A percentile compares a stretch with the other conserved stretches of the same genome.
Conservation (phyloP, 495 filamentous ascomycete species). For the Annulohypoxylon stygium region DNA sequence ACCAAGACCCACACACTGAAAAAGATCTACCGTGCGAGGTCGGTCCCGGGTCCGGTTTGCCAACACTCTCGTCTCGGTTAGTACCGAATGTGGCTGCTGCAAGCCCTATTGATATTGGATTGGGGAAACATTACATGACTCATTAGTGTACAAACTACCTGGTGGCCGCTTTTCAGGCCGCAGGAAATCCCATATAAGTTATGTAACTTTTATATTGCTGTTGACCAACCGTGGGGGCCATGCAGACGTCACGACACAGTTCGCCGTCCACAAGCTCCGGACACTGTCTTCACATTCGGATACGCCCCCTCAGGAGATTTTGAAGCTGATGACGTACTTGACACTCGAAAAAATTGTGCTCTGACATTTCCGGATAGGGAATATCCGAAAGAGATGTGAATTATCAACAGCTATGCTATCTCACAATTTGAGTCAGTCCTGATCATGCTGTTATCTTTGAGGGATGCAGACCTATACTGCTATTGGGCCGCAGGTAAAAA, state of each 20-base stretch:
- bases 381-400: not conserved
- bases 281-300: conserved; percentile 36
- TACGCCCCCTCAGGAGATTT: conserved; percentile 17
- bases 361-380: not conserved
- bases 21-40: not conserved
- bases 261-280: conserved; percentile 29
- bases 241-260: not conserved
- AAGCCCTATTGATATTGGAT: conserved; percentile 39
- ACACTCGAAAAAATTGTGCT: not conserved
- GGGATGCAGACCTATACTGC: too few relatives aligned
- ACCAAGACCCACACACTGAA: not conserved
- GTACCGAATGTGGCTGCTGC: conserved; percentile 36
- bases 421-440: not conserved
- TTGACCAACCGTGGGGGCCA: conserved; percentile 19
- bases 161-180: conserved; percentile 9
- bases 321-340: conserved; percentile 11
- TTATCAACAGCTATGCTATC: not conserved
- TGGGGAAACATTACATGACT: not conserved
- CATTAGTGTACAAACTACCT: not conserved
- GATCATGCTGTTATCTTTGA: too few relatives aligned
- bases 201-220: conserved; percentile 12
- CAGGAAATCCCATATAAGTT: conserved; percentile 19
- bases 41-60: conserved; percentile 8
- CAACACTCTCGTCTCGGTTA: conserved; percentile 22
- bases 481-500: too few relatives aligned